These are phyloP conservation scores for Lecanosticta acicola DNA, from an alignment of 2,329 filamentous ascomycete species.

Conservation along the genomic window DNA sequence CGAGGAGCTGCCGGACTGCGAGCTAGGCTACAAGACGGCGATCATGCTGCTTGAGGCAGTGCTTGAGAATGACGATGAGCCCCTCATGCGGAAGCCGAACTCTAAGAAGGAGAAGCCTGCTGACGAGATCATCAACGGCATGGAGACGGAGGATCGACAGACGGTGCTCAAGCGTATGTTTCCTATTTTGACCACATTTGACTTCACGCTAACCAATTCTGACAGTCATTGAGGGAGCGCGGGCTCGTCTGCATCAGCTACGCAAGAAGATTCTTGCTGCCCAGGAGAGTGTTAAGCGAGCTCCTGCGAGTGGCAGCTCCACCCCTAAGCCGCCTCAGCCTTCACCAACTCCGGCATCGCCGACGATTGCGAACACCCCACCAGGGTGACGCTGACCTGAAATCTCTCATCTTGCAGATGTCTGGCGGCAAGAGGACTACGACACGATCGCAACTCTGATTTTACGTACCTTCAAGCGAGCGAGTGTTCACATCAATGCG, in stretches of 20 bases:
- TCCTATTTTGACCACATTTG: not conserved
- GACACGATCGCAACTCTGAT: not conserved
- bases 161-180: constrained; percentile 66
- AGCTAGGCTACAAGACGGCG: constrained; percentile 87
- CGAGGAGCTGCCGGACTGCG: constrained; percentile 78
- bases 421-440: too few relatives aligned
- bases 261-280: constrained; percentile 41
- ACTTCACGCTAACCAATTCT: constrained; percentile 26
- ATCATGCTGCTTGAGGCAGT: constrained; percentile 94
- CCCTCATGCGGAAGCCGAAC: constrained; percentile 41
- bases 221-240: constrained; percentile 44
- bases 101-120: constrained; percentile 43
- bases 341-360: constrained; percentile 12
- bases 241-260: constrained; percentile 37
- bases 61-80: constrained; percentile 69
- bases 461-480: not conserved
- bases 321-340: constrained; percentile 17
- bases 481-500: not conserved
- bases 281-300: constrained; percentile 31
- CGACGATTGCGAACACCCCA: constrained; percentile 15
- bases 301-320: constrained; percentile 16
- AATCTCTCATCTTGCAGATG: too few relatives aligned
- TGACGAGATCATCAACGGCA: constrained; percentile 46
- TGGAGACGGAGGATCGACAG: constrained; percentile 66
- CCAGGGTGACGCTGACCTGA: constrained; percentile 13